Base-by-base conservation (phyloP, 2,329 filamentous ascomycete genomes). In the Diaporthe ilicicola region DNA sequence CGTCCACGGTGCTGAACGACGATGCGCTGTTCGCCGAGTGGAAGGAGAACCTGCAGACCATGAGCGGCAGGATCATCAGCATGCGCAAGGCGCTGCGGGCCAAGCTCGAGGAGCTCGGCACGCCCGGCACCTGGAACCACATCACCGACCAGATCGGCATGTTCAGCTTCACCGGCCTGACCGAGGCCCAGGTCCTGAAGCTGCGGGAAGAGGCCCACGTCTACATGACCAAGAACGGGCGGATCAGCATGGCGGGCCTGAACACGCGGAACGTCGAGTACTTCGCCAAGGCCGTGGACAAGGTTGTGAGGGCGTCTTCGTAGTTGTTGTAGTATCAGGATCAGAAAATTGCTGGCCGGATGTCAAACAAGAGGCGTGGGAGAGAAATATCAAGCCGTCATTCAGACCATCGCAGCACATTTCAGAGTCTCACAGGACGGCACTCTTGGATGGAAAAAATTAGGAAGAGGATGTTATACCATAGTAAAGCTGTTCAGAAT, bases 111-210 rank as follows among this genome's bases (percentile, higher is more conserved):
- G 90, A 91, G 78, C 88, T 95, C 72, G 90, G 89, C 37, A 98
- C 96, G 0, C 95, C 95, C 0, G 95, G 95, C 39, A 92, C 89
- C 17, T 99, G 96, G 96, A 94, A 95, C 79, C 96, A 99, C 84
- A 97, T 99, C 81, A 98, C 95, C 19, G 93, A 97, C 78, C 96
- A 99, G 88, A 99, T 99, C 79, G 96, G 96, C 84, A 99, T 99
- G 96, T 99, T 99, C 85, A 95, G 92, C 81, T 99, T 97, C 82
- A 97, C 94, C 0, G 94, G 94, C 15, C 83, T 97, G 80, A 88
- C 81, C 15, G 92, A 94, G 83, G 80, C 88, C 73, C 93, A 96
- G 80, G 93, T 95, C 9, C 76, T 88, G 76, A 90, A 89, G 83
- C 84, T 96, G 73, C 88, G 91, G 66, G 86, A 90, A 73, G 89